Evolutionary conservation across 2,329 filamentous ascomycete species (phyloP).

Genomic region (Monosporascus sp.): DNA sequence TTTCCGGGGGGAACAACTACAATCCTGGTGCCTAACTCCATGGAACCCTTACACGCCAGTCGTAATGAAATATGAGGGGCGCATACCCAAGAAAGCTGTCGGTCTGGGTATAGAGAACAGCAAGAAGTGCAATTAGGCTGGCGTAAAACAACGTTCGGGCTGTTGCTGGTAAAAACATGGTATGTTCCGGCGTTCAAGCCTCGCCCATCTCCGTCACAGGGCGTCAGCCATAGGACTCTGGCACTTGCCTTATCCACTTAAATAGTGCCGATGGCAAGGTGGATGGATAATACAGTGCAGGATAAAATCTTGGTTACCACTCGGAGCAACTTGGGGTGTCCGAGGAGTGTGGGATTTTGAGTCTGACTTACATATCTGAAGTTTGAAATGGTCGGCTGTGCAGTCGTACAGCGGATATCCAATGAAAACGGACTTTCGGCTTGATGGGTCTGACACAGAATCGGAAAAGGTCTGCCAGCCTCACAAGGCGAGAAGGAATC

Average conservation of each 20-base stretch:
- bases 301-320: no score
- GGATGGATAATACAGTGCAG: background rate
- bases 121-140: background rate
- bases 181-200: background rate
- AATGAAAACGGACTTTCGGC: background rate
- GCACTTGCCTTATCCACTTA: background rate
- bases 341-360: background rate
- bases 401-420: background rate
- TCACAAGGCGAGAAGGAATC: background rate
- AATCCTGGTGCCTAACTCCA: background rate
- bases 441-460: background rate
- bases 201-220: background rate
- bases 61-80: background rate
- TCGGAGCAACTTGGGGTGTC: no score
- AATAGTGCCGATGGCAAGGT: background rate
- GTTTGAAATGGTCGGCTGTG: background rate
- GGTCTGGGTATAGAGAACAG: slow-evolving; percentile 1
- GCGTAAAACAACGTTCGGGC: background rate
- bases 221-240: background rate
- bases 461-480: background rate
- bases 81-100: slow-evolving; percentile 1
- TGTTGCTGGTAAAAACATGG: background rate
- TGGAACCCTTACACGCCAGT: background rate
- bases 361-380: background rate
- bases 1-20: background rate